Evolutionary conservation across 2,329 filamentous ascomycete species (phyloP).

Genomic region (Curvularia verruculosa): DNA sequence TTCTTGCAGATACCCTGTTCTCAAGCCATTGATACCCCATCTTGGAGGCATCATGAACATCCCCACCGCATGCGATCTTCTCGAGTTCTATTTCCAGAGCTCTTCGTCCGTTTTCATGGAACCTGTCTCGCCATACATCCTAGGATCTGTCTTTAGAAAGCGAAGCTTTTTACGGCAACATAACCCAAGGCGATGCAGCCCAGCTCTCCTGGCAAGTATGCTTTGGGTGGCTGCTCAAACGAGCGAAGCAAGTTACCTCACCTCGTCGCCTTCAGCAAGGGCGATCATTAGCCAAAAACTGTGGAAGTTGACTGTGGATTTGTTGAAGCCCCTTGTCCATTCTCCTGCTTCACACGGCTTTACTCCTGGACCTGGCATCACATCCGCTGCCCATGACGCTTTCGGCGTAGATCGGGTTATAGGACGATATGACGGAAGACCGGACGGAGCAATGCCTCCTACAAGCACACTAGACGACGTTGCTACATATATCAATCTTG

Average conservation of each 20-base stretch:
- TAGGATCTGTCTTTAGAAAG: constrained; percentile 88
- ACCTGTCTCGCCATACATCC: constrained; percentile 85
- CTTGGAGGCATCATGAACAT: constrained; percentile 79
- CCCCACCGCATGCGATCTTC: constrained; percentile 81
- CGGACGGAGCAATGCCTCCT: constrained; percentile 54
- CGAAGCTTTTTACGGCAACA: constrained; percentile 83
- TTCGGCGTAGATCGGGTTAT: constrained; percentile 73
- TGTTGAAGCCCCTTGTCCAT: constrained; percentile 89
- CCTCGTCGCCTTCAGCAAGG: constrained; percentile 78
- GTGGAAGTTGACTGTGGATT: constrained; percentile 80
- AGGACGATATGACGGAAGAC: constrained; percentile 53
- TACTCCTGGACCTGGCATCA: constrained; percentile 63
- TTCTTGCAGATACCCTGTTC: constrained; percentile 73
- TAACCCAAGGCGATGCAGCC: constrained; percentile 80
- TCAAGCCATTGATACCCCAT: constrained; percentile 82
- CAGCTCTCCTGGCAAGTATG: constrained; percentile 87
- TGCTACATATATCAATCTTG: constrained; percentile 87
- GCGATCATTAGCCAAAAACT: constrained; percentile 86
- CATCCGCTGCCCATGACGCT: constrained; percentile 77
- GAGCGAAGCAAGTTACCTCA: constrained; percentile 83
- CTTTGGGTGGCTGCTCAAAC: constrained; percentile 95
- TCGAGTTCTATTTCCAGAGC: constrained; percentile 90
- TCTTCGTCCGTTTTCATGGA: constrained; percentile 87
- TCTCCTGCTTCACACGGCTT: constrained; percentile 64
- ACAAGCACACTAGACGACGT: constrained; percentile 83